Conservation (phyloP, 2,329 filamentous ascomycete genomes). For the Aaosphaeria arxii region DNA sequence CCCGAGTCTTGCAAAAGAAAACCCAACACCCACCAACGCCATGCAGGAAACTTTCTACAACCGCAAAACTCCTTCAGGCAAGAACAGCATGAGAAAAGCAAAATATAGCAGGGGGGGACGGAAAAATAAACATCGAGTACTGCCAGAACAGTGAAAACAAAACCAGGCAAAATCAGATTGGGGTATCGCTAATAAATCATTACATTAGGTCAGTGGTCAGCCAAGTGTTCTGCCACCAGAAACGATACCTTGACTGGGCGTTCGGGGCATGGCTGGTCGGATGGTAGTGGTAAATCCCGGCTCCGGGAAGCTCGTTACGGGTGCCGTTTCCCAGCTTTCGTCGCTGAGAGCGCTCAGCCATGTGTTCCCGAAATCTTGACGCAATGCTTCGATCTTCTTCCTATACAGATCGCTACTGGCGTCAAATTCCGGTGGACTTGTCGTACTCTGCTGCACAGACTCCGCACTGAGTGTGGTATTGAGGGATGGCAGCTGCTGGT, state of each 20-base stretch:
- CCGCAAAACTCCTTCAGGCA: neutral
- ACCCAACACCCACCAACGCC: conserved; percentile 25
- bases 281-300: conserved; percentile 29
- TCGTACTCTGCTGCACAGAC: conserved; percentile 11
- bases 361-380: conserved; percentile 79
- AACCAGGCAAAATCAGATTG: conserved; percentile 19
- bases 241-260: conserved; percentile 38
- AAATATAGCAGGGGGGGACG: conserved; percentile 1
- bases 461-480: conserved; percentile 21
- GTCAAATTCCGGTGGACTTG: conserved; percentile 54
- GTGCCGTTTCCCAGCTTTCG: conserved; percentile 55
- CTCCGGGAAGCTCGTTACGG: conserved; percentile 29
- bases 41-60: conserved; percentile 20
- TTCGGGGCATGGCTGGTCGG: conserved; percentile 27
- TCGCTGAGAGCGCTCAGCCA: conserved; percentile 87
- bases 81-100: neutral
- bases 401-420: conserved; percentile 75
- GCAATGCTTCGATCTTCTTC: conserved; percentile 81
- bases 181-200: conserved; percentile 36
- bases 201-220: conserved; percentile 20
- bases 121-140: too few relatives aligned
- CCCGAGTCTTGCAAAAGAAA: conserved; percentile 15
- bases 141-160: neutral
- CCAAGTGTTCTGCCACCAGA: conserved; percentile 38
- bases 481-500: conserved; percentile 25